phyloP scores from a whole-genome alignment of 129 eudicot species.

The Artemisia tridentata region DNA sequence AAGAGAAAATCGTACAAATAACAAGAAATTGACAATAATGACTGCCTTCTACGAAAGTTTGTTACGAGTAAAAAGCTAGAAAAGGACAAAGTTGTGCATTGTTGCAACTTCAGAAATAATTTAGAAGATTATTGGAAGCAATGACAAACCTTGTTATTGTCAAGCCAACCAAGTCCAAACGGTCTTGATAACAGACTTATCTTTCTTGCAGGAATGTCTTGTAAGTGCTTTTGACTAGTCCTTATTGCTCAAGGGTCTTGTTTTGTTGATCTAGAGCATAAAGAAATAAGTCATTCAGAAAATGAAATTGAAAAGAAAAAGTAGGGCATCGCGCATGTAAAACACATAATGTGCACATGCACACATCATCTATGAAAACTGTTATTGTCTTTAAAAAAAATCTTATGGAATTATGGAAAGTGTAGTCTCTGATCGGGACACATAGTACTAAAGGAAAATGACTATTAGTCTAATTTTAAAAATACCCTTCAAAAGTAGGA shows the following conservation, averaged over 20 bases:
- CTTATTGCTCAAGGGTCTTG: constrained; percentile 42
- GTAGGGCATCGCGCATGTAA: neutral
- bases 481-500: constrained; percentile 1
- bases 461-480: neutral
- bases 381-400: too few relatives aligned
- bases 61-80: too few relatives aligned
- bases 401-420: neutral
- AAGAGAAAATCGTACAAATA: too few relatives aligned
- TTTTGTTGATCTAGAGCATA: constrained; percentile 40
- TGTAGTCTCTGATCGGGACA: neutral
- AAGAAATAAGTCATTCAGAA: neutral
- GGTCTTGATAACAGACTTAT: constrained; percentile 80
- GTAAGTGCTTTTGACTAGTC: constrained; percentile 52
- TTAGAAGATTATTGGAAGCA: neutral
- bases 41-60: too few relatives aligned
- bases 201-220: constrained; percentile 65
- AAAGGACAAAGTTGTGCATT: too few relatives aligned
- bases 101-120: too few relatives aligned
- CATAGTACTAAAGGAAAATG: neutral
- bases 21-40: too few relatives aligned
- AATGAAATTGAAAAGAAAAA: neutral
- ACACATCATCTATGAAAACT: neutral
- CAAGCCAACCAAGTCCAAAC: constrained; percentile 92
- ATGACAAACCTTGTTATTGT: constrained; percentile 71
- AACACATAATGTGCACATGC: neutral